Conservation (phyloP, 306 rosid species). For the Ochetophila trinervis region DNA sequence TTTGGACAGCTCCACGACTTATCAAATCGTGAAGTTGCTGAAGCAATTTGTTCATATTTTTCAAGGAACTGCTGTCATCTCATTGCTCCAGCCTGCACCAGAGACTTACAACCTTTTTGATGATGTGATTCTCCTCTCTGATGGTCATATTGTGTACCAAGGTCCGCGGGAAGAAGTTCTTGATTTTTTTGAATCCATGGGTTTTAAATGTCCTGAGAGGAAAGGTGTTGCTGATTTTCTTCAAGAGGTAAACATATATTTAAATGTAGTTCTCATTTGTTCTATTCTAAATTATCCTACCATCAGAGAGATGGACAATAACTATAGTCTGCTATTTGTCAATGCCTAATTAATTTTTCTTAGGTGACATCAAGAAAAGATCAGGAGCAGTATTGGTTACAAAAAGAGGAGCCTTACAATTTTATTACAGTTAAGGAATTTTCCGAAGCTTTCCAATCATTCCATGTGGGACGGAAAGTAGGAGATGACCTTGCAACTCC, state of each 20-base stretch:
- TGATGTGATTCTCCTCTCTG: slow-evolving; percentile 49
- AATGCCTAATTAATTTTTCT: neutral
- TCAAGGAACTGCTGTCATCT: slow-evolving; percentile 46
- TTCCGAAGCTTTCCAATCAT: slow-evolving; percentile 40
- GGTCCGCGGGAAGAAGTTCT: slow-evolving; percentile 53
- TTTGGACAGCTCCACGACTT: slow-evolving; percentile 56
- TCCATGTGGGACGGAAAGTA: slow-evolving; percentile 50
- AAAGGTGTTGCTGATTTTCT: slow-evolving; percentile 61
- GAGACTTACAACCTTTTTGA: slow-evolving; percentile 56
- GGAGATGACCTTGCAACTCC: slow-evolving; percentile 39
- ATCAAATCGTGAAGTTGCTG: slow-evolving; percentile 45
- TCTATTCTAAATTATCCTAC: neutral
- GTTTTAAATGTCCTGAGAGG: slow-evolving; percentile 52
- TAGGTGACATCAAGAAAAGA: slow-evolving; percentile 57
- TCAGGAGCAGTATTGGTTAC: slow-evolving; percentile 77
- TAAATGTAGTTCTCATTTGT: neutral
- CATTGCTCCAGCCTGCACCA: slow-evolving; percentile 58
- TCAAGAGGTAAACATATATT: slow-evolving; percentile 38
- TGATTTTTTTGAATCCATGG: slow-evolving; percentile 41
- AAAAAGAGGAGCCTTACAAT: slow-evolving; percentile 44
- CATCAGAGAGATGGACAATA: neutral
- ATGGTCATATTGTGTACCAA: slow-evolving; percentile 52
- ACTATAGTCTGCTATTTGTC: neutral
- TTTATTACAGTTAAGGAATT: slow-evolving; percentile 53
- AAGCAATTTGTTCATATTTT: slow-evolving; percentile 45